Base-by-base conservation (phyloP, 1,139 yeast genomes). In the Martiniozyma asiatica region DNA sequence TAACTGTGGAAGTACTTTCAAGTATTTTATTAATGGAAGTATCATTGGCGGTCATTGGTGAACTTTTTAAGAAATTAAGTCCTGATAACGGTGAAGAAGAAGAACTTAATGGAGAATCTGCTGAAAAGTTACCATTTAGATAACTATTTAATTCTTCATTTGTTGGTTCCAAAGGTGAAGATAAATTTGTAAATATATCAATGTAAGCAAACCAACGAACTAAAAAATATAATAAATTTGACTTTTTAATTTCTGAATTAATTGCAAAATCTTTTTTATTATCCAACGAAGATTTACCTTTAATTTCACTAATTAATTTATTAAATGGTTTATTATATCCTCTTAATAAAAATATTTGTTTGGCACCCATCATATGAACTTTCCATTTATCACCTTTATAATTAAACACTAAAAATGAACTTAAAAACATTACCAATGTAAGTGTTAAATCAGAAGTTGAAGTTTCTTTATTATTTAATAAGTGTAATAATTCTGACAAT, bases 201-300 rank as follows among this genome's bases (percentile, higher is more conserved):
- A 76, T 59, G 42, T 76, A 80, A 0, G 76, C 78, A 45, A 73
- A 75, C 79, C 87, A 75, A 34, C 89, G 55, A 47, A 73, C 61
- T 33, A 80, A 55, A 44, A 80, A 79, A 40, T 63, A 74, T 1
- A 73, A 54, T 8, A 74, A 59, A 40, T 71, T 67, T 6, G 59
- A 50, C 27, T 55, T 59, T 25, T 48, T 47, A n/a, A n/a, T n/a
- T n/a, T n/a, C n/a, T 11, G 28, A 20, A 12, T 13, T 23, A n/a
- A n/a, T n/a, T n/a, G n/a, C n/a, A n/a, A n/a, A n/a, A n/a, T n/a
- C n/a, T n/a, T n/a, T n/a, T n/a, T n/a, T n/a, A n/a, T n/a, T n/a
- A n/a, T n/a, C n/a, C n/a, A n/a, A n/a, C n/a, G n/a, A n/a, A 5
- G 32, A 22, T 8, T 26, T 14, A 13, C 16, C 16, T 35, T 43